Base-by-base conservation (phyloP, 192 early-diverging fungal species). In the Backusella westeae region DNA sequence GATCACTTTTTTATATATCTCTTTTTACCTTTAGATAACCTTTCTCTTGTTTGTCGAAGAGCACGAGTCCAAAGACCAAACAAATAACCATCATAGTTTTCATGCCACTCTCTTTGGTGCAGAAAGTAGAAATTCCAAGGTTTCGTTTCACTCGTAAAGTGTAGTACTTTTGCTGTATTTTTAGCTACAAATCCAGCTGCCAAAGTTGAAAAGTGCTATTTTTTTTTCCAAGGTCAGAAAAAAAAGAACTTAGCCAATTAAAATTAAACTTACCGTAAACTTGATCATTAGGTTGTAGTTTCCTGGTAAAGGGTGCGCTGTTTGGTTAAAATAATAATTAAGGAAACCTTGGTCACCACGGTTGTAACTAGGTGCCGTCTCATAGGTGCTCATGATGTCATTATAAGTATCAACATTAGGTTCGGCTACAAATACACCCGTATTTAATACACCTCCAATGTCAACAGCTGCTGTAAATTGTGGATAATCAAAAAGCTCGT, bases 251-350 rank as follows among this genome's bases (percentile, higher is more conserved):
- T 49, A 19, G 1, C 46, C 46, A 49, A 49, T 49, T 49, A 49
- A 49, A 49, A 49, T 7, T 49, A 49, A 9, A 12, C 70, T 35
- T 59, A 77, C 76, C 10, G 41, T 72, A 59, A 70, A 66, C 36
- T 80, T 80, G 78, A 59, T 71, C 77, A 80, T 77, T 7, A 78
- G 56, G 36, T 80, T 80, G 80, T 80, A 80, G 14, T 42, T 73
- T 34, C 76, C 75, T 9, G 79, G 78, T 35, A 80, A 65, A 32
- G 69, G 42, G n/a, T 46, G n/a, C 19, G 73, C 72, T 21, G 79
- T 32, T 34, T 44, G 38, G 49, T 67, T 81, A 80, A 80, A 81
- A 73, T 80, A 80, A 21, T 76, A 80, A 65, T 81, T 80, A 12
- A 80, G 69, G 32, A 80, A 80, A 21, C 79, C 79, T 76, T 80